Percentiles rank a stretch among this genome's conserved stretches.
Conservation (phyloP, 371 early-diverging fungal species). For the Mortierella sp. region DNA sequence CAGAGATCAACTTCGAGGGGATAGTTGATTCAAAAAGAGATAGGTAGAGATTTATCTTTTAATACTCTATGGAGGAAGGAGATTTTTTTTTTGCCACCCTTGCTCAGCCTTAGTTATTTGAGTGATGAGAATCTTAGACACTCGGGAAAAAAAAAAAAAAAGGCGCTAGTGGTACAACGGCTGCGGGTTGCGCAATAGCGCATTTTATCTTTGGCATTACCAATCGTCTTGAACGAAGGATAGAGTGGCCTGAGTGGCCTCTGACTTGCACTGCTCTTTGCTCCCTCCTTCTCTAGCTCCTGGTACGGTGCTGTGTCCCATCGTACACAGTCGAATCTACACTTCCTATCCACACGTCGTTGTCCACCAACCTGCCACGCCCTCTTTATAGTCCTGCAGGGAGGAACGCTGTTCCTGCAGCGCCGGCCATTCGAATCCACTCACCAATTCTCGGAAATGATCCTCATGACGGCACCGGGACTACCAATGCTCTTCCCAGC, state of each 20-base stretch:
- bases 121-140: too few species aligned
- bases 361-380: conserved; percentile 23
- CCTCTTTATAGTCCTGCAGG: conserved; percentile 19
- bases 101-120: too few species aligned
- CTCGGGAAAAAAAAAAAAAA: too few species aligned
- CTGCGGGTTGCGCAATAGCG: too few species aligned
- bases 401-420: conserved; percentile 22
- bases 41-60: background rate
- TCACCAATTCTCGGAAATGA: background rate
- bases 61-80: background rate
- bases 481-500: background rate
- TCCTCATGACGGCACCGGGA: background rate
- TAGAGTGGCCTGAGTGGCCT: too few species aligned
- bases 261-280: background rate
- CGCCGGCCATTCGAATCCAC: conserved; percentile 38
- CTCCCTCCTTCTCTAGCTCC: conserved; percentile 10
- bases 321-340: conserved; percentile 27
- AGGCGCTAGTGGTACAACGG: too few species aligned
- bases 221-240: too few species aligned
- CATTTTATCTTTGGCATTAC: too few species aligned
- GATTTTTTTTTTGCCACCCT: background rate
- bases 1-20: too few species aligned
- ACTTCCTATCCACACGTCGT: conserved; percentile 36
- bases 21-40: background rate
- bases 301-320: conserved; percentile 21